Conservation (phyloP, 805 yeast genomes). For the Ogataea degrootiae region DNA sequence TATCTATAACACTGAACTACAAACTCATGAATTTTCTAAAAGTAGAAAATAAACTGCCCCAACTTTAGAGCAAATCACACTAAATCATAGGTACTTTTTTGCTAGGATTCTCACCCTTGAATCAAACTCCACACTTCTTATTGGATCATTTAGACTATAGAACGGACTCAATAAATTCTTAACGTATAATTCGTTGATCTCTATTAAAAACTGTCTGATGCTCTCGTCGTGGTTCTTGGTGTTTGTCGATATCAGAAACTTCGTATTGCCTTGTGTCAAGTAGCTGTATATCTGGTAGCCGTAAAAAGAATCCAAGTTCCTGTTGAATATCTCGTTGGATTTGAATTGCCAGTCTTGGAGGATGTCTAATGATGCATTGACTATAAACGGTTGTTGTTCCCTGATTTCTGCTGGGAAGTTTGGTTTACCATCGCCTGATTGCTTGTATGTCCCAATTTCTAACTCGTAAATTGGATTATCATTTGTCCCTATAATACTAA, state of each 20-base stretch:
- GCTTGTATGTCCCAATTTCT: slow-evolving; percentile 73
- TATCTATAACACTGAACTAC: no score
- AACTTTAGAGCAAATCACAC: no score
- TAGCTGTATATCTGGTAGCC: slow-evolving; percentile 80
- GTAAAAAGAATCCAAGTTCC: slow-evolving; percentile 80
- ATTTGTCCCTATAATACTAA: slow-evolving; percentile 80
- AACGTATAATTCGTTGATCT: slow-evolving; percentile 81
- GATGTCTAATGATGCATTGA: slow-evolving; percentile 86
- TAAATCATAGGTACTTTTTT: slow-evolving; percentile 60
- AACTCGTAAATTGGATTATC: slow-evolving; percentile 87
- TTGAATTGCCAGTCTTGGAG: slow-evolving; percentile 88
- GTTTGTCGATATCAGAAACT: slow-evolving; percentile 69
- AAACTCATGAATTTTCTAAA: no score
- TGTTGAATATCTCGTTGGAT: slow-evolving; percentile 58
- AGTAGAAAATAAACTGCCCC: no score
- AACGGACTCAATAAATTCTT: slow-evolving; percentile 85
- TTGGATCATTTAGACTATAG: slow-evolving; percentile 70
- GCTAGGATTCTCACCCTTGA: slow-evolving; percentile 65
- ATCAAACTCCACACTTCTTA: slow-evolving; percentile 72
- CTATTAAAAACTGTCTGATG: slow-evolving; percentile 78
- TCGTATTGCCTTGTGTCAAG: slow-evolving; percentile 82
- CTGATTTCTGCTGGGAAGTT: slow-evolving; percentile 63
- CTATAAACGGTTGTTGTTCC: slow-evolving; percentile 82
- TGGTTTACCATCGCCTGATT: slow-evolving; percentile 59
- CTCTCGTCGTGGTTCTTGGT: slow-evolving; percentile 56